Evolutionary conservation across 2,329 filamentous ascomycete genomes (phyloP).

Genomic region (Sporothrix protearum): DNA sequence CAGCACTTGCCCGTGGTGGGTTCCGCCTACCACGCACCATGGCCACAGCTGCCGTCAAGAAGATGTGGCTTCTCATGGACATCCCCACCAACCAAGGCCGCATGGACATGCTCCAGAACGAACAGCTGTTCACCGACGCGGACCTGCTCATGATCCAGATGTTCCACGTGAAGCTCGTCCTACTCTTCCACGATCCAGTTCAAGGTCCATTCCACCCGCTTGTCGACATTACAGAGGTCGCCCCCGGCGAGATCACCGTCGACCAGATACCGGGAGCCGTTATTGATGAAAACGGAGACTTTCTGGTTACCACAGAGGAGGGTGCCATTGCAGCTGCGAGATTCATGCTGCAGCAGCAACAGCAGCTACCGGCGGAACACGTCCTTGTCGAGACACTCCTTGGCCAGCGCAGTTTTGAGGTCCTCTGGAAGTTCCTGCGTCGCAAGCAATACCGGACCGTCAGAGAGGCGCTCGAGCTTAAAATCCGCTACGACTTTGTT

Average conservation of each 20-base stretch:
- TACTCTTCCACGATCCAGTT: slow-evolving; percentile 64
- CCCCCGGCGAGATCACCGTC: neutral
- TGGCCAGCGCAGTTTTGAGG: slow-evolving; percentile 52
- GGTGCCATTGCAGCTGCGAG: neutral
- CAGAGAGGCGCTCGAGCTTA: slow-evolving; percentile 54
- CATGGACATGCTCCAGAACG: slow-evolving; percentile 49
- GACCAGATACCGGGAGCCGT: neutral
- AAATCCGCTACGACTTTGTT: slow-evolving; percentile 54
- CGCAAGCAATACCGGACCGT: slow-evolving; percentile 49
- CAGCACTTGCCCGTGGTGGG: slow-evolving; percentile 55
- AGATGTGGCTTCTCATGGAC: slow-evolving; percentile 72
- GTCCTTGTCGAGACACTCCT: slow-evolving; percentile 55
- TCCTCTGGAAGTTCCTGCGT: slow-evolving; percentile 59
- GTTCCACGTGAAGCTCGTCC: slow-evolving; percentile 68
- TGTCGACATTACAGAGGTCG: neutral
- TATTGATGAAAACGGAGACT: neutral
- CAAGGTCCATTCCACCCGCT: slow-evolving; percentile 40
- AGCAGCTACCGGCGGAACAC: neutral
- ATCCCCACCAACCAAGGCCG: slow-evolving; percentile 56
- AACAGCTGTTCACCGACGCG: slow-evolving; percentile 51
- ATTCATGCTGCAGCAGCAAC: neutral
- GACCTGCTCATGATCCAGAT: slow-evolving; percentile 61
- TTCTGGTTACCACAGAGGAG: neutral
- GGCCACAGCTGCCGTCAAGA: slow-evolving; percentile 46
- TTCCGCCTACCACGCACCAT: slow-evolving; percentile 49